phyloP scores from a whole-genome alignment of 352 stramenopile genomes.

The Phytophthora kernoviae region DNA sequence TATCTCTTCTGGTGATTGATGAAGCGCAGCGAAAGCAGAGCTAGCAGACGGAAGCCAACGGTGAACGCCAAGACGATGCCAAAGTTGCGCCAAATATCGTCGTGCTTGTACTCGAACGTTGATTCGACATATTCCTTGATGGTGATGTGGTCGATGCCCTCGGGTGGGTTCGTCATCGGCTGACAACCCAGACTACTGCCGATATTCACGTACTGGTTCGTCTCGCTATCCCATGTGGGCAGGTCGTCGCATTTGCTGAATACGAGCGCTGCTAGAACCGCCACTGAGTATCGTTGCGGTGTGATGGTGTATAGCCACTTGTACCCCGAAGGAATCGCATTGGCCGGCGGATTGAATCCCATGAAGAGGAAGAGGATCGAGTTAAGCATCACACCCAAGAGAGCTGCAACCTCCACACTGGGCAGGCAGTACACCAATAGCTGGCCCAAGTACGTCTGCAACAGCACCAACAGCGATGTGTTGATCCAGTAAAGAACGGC shows the following conservation, averaged over 20 bases:
- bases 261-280: conserved; percentile 39
- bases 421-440: conserved; percentile 50
- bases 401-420: conserved; percentile 41
- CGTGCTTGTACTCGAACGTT: conserved; percentile 59
- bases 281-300: conserved; percentile 43
- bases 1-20: conserved; percentile 65
- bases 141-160: conserved; percentile 37
- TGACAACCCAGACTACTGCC: conserved; percentile 44
- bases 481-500: conserved; percentile 68
- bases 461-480: conserved; percentile 46
- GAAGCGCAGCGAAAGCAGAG: conserved; percentile 54
- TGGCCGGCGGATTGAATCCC: conserved; percentile 49
- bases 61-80: conserved; percentile 52
- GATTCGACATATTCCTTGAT: conserved; percentile 62
- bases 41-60: conserved; percentile 48
- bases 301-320: conserved; percentile 55
- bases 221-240: conserved; percentile 29
- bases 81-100: conserved; percentile 58
- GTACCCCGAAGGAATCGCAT: conserved; percentile 56
- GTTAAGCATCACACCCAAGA: conserved; percentile 50
- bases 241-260: conserved; percentile 52
- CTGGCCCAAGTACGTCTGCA: conserved; percentile 58
- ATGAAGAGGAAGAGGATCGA: conserved; percentile 65
- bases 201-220: conserved; percentile 36
- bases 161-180: conserved; percentile 35